Evolutionary conservation across 2,329 filamentous ascomycete genomes (phyloP), one percentile per base, ranked within the genome.

Genomic region (Cladophialophora psammophila): DNA sequence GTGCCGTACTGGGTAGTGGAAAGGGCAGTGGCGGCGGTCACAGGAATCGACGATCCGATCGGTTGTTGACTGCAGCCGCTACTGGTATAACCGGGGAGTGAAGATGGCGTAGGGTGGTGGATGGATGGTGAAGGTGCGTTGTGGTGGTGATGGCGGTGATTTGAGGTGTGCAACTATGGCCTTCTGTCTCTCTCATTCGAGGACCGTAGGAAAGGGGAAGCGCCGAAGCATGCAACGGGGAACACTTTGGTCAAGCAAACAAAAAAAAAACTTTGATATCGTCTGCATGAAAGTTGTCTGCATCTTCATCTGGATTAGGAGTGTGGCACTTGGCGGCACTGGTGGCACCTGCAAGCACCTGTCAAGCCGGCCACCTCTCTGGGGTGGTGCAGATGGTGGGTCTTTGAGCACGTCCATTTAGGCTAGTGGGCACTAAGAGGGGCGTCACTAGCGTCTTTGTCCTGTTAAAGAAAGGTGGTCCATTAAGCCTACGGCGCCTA

Each of bases 391-490:
- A 26, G 45, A 9, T 3, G 45, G 45, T 50, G 45, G 45, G 45
- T 12, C 45, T 26, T 50, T 35, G 34, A 26, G 53, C n/a, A 15
- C 53, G 34, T 34, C 20, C 0, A 31, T 6, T 50, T 26, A 12
- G 45, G 45, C 45, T 50, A 50, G 45, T 50, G 5, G 20, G 26
- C 20, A 50, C 45, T 50, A 50, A 50, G 26, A 9, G 26, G 26
- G 26, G 26, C 26, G 54, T n/a, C 45, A 5, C 45, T 5, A 57
- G 54, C 54, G 7, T 8, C 5, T 20, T 48, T 50, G 57, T 50
- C 57, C 57, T 50, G 57, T 60, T 45, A 48, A 34, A 60, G 36
- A 7, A 34, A 48, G 57, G 36, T n/a, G 18, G n/a, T 9, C n/a
- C 18, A 26, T 26, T 50, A 26, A 50, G 45, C 45, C 45, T 50